A percentile compares a stretch with the other conserved stretches of the same genome.
Evolutionary conservation across 768 basidiomycete genomes (phyloP).

Genomic region (Antrodiella citrinella): DNA sequence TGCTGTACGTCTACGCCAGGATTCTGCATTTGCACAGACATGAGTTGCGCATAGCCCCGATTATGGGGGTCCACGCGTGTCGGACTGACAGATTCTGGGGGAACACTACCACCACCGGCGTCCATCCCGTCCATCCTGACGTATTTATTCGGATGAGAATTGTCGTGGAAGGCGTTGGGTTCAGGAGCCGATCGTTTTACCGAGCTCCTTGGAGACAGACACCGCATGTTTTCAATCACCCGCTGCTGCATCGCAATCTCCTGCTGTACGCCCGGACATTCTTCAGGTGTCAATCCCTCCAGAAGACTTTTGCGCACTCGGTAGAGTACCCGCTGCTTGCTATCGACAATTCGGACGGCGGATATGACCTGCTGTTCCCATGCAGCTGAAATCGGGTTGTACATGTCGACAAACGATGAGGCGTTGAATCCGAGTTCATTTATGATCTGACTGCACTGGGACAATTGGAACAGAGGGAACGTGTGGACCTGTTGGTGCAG

Average conservation of each 20-base stretch:
- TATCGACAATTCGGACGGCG: conserved; percentile 49
- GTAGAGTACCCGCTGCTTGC: conserved; percentile 56
- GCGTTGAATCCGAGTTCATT: conserved; percentile 44
- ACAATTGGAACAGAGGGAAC: conserved; percentile 59
- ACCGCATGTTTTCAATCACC: conserved; percentile 10
- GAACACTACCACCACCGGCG: background rate
- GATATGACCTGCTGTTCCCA: conserved; percentile 64
- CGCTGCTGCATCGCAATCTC: conserved; percentile 43
- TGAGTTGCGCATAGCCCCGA: background rate
- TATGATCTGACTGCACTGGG: conserved; percentile 42
- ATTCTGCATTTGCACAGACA: conserved; percentile 7
- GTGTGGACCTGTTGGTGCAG: conserved; percentile 50
- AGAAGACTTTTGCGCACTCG: conserved; percentile 51
- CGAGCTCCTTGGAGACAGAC: conserved; percentile 2
- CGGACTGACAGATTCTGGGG: background rate
- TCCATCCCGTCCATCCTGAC: background rate
- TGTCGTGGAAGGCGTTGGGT: background rate
- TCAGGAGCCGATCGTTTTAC: conserved; percentile 11
- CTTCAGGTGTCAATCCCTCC: conserved; percentile 46
- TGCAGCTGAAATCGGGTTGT: conserved; percentile 40
- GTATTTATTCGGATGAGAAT: conserved; percentile 1
- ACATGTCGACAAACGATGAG: conserved; percentile 54
- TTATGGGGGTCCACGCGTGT: background rate
- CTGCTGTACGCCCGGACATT: conserved; percentile 48
- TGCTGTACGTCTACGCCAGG: background rate